phyloP scores from a whole-genome alignment of 2,329 filamentous ascomycete species.

The Phialocephala sp. region DNA sequence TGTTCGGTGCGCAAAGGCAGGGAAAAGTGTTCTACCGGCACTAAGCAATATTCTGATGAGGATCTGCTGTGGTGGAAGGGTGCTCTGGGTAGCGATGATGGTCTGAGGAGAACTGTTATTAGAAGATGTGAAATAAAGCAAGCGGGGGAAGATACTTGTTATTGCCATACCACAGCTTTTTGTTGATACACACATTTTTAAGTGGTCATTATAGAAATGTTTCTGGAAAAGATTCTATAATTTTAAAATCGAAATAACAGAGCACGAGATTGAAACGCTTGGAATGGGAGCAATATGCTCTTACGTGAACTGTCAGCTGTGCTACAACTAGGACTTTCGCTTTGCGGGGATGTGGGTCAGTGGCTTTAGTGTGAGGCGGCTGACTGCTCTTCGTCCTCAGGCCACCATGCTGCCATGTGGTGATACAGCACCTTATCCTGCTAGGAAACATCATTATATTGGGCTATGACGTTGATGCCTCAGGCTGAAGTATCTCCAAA shows the following conservation, averaged over 20 bases:
- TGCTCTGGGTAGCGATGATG: background rate
- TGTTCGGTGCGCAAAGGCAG: constrained; percentile 43
- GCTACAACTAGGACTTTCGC: background rate
- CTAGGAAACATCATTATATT: too few relatives aligned
- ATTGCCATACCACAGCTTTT: too few relatives aligned
- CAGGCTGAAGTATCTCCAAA: too few relatives aligned
- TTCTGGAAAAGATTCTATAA: background rate
- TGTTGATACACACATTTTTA: background rate
- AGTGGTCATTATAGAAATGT: background rate
- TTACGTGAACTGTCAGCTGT: background rate
- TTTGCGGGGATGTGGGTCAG: background rate
- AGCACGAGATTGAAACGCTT: background rate
- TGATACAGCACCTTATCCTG: background rate
- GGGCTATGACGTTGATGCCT: too few relatives aligned
- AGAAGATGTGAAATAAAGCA: too few relatives aligned
- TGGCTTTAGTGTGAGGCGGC: background rate
- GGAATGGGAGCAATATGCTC: background rate
- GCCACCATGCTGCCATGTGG: background rate
- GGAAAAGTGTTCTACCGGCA: background rate
- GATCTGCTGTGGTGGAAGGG: background rate
- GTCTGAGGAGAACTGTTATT: background rate
- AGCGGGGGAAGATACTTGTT: background rate
- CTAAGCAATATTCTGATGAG: background rate
- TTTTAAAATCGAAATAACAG: background rate
- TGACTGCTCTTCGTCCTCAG: background rate